Evolutionary conservation across 2,329 filamentous ascomycete genomes (phyloP).

Genomic region (Pseudogymnoascus sp.): DNA sequence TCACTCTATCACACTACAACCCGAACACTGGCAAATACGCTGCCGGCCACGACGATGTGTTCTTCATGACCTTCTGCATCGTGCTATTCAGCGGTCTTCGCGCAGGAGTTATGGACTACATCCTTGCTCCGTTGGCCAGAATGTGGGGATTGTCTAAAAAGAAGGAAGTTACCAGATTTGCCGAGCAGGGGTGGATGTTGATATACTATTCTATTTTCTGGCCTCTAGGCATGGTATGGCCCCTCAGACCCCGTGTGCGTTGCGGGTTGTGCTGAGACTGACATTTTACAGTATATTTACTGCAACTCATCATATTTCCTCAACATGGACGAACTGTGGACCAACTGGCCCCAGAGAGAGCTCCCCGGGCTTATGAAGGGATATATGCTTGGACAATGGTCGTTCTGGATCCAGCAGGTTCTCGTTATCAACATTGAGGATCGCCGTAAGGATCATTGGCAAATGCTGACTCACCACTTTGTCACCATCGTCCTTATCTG

Average conservation of each 20-base stretch:
- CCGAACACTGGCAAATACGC: conserved; percentile 60
- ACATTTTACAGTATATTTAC: conserved; percentile 63
- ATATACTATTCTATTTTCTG: conserved; percentile 79
- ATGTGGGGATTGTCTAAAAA: conserved; percentile 63
- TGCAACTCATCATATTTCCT: conserved; percentile 70
- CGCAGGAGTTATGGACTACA: conserved; percentile 77
- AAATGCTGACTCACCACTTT: conserved; percentile 94
- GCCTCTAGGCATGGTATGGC: conserved; percentile 71
- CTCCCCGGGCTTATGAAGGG: conserved; percentile 69
- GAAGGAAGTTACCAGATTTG: conserved; percentile 76
- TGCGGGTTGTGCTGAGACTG: conserved; percentile 13
- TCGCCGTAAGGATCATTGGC: conserved; percentile 85
- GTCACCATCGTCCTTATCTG: conserved; percentile 77
- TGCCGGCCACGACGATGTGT: conserved; percentile 71
- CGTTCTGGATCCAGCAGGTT: conserved; percentile 92
- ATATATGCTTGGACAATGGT: conserved; percentile 85
- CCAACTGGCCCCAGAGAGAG: conserved; percentile 73
- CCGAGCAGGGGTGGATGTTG: conserved; percentile 88
- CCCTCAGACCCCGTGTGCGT: neutral
- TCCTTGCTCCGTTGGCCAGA: conserved; percentile 71
- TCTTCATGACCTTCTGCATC: conserved; percentile 70
- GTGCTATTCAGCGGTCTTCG: conserved; percentile 82
- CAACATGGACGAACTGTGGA: conserved; percentile 73
- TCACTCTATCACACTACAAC: conserved; percentile 78
- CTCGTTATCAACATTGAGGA: conserved; percentile 92